phyloP scores from a whole-genome alignment of 192 early-diverging fungal species.

The Rhizophagus clarus region DNA sequence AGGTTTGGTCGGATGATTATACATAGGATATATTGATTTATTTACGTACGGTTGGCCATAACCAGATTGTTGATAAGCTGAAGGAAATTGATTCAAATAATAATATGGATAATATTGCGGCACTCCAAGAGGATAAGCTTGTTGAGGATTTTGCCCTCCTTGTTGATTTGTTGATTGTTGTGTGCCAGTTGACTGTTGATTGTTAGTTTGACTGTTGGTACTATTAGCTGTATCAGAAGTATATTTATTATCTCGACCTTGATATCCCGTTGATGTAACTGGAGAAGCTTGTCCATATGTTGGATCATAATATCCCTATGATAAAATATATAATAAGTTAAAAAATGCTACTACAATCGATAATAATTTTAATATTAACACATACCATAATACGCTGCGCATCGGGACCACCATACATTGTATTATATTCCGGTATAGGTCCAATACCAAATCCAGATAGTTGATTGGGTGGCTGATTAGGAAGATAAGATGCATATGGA shows the following conservation, averaged over 20 bases:
- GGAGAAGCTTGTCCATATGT: slow-evolving; percentile 61
- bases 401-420: slow-evolving; percentile 65
- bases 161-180: slow-evolving; percentile 54
- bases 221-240: slow-evolving; percentile 42
- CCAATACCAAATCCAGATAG: slow-evolving; percentile 57
- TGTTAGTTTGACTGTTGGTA: slow-evolving; percentile 39
- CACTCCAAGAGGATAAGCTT: slow-evolving; percentile 57
- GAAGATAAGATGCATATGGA: slow-evolving; percentile 57
- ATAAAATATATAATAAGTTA: background rate
- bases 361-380: slow-evolving; percentile 35
- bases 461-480: slow-evolving; percentile 48
- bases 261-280: slow-evolving; percentile 54
- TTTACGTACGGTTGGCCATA: slow-evolving; percentile 93
- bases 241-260: slow-evolving; percentile 53
- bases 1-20: slow-evolving; percentile 56
- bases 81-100: slow-evolving; percentile 79
- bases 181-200: slow-evolving; percentile 37
- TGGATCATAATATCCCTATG: slow-evolving; percentile 48
- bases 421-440: slow-evolving; percentile 59
- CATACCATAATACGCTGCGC: slow-evolving; percentile 66
- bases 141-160: slow-evolving; percentile 46
- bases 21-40: slow-evolving; percentile 90
- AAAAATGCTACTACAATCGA: background rate
- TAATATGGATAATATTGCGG: slow-evolving; percentile 79
- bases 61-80: slow-evolving; percentile 75